A percentile compares a stretch with the other conserved stretches of the same genome.
Conservation (phyloP, 352 stramenopile species). For the Globisporangium canariense region DNA sequence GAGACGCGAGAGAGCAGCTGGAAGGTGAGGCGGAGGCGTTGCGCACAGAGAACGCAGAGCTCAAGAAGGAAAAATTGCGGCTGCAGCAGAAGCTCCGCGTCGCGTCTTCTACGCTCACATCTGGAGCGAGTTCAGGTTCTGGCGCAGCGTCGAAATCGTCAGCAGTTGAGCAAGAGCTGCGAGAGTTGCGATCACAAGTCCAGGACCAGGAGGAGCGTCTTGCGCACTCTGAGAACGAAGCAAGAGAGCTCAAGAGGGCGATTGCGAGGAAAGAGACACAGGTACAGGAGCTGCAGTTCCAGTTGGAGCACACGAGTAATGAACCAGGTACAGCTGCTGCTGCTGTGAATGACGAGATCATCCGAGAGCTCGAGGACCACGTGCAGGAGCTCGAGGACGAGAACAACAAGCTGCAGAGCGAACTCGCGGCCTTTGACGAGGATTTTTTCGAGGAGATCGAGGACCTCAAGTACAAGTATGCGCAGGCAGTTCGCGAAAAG, state of each 20-base stretch:
- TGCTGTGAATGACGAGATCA: conserved; percentile 7
- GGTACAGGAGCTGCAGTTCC: conserved; percentile 32
- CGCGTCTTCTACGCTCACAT: conserved; percentile 26
- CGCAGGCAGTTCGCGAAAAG: conserved; percentile 81
- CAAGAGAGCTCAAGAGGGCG: neutral
- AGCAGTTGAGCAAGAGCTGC: conserved; percentile 20
- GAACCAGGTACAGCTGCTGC: neutral
- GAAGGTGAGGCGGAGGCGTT: conserved; percentile 40
- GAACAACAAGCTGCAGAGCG: conserved; percentile 65
- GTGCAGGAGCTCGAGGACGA: conserved; percentile 55
- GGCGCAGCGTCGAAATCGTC: conserved; percentile 8
- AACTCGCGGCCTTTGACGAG: conserved; percentile 90
- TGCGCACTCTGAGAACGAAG: neutral
- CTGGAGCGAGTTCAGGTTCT: conserved; percentile 5
- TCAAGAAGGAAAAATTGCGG: conserved; percentile 61
- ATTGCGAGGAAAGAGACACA: neutral
- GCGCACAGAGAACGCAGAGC: conserved; percentile 29
- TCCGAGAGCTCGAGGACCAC: conserved; percentile 5
- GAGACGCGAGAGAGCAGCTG: conserved; percentile 36
- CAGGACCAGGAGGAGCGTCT: conserved; percentile 21
- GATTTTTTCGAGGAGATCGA: conserved; percentile 97
- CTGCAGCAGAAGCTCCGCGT: conserved; percentile 64
- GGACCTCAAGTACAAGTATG: conserved; percentile 94
- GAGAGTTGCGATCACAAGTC: conserved; percentile 21
- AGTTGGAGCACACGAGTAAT: neutral